phyloP scores from a whole-genome alignment of 176 grass and related monocot species.

The Avena eriantha region DNA sequence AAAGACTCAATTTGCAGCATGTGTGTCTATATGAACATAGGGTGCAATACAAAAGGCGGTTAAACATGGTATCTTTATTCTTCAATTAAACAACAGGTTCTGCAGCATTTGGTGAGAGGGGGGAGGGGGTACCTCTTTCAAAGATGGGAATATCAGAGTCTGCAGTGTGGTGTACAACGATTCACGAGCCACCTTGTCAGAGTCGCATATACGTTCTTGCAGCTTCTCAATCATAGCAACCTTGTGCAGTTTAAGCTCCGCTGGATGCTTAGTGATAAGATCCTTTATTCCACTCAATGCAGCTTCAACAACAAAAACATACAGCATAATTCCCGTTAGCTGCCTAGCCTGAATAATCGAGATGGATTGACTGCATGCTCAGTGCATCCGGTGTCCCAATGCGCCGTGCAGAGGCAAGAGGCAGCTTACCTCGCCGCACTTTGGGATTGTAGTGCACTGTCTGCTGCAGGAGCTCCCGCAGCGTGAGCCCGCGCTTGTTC shows the following conservation, averaged over 20 bases:
- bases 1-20: neutral
- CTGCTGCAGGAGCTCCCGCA: conserved; percentile 74
- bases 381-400: neutral
- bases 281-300: conserved; percentile 75
- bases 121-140: conserved; percentile 73
- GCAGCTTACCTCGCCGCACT: conserved; percentile 55
- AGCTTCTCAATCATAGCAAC: conserved; percentile 84
- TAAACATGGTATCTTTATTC: neutral
- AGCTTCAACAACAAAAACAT: conserved; percentile 54
- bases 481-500: conserved; percentile 79
- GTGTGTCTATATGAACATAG: neutral
- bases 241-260: conserved; percentile 82
- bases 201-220: conserved; percentile 63
- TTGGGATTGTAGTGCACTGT: conserved; percentile 63
- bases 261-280: conserved; percentile 72
- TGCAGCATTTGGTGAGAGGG: neutral
- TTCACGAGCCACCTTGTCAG: conserved; percentile 77
- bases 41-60: neutral
- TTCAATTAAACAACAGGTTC: neutral
- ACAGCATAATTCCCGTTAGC: neutral
- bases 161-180: conserved; percentile 68
- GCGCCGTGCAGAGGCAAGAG: neutral
- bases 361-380: neutral
- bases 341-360: neutral
- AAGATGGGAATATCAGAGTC: conserved; percentile 71